These are phyloP conservation scores for Podila minutissima DNA, from an alignment of 192 early-diverging fungal genomes.

Conservation along the genomic window DNA sequence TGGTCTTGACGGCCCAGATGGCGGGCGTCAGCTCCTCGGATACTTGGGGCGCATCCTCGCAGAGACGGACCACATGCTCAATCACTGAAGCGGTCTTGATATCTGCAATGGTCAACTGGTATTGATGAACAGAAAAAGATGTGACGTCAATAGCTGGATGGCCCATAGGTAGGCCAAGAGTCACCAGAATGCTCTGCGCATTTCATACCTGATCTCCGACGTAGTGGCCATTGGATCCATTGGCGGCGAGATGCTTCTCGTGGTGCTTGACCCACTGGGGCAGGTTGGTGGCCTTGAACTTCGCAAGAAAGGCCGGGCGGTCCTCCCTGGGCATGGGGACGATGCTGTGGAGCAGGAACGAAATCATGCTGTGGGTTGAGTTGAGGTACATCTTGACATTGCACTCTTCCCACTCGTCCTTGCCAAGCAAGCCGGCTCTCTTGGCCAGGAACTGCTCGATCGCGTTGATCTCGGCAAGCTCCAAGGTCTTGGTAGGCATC, in stretches of 20 bases:
- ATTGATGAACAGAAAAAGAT: not conserved
- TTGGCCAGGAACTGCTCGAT: conserved; percentile 28
- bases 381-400: conserved; percentile 31
- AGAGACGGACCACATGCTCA: conserved; percentile 23
- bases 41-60: conserved; percentile 11
- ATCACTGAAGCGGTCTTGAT: conserved; percentile 38
- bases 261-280: conserved; percentile 21
- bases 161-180: not conserved
- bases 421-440: conserved; percentile 8
- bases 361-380: conserved; percentile 24
- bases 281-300: conserved; percentile 19
- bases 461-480: conserved; percentile 29
- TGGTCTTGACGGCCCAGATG: conserved; percentile 40
- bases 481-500: conserved; percentile 1
- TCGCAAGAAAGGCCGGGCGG: conserved; percentile 10
- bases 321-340: conserved; percentile 20
- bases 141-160: too few species aligned
- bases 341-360: conserved; percentile 19
- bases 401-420: conserved; percentile 27
- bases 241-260: conserved; percentile 22
- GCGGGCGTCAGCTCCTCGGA: conserved; percentile 34
- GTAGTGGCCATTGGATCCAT: conserved; percentile 41
- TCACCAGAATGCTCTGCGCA: not conserved
- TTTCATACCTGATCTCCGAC: conserved; percentile 21
- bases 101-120: conserved; percentile 15